Conservation (phyloP, 2,329 filamentous ascomycete species). For the Mollisia scopiformis region DNA sequence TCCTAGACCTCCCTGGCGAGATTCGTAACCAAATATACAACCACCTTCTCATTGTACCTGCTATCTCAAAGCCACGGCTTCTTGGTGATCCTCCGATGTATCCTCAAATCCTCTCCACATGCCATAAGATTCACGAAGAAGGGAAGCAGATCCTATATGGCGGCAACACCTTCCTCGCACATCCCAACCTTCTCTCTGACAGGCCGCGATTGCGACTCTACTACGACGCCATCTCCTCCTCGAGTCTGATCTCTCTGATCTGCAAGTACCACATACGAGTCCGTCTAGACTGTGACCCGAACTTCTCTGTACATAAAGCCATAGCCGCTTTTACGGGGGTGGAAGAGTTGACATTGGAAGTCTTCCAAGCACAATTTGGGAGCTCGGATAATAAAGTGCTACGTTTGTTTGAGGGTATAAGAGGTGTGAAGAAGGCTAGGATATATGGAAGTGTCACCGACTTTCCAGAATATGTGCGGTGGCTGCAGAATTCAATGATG, state of each 20-base stretch:
- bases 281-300: constrained; percentile 51
- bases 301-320: constrained; percentile 44
- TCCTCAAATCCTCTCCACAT: constrained; percentile 28
- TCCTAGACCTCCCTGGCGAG: constrained; percentile 55
- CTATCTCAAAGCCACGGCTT: constrained; percentile 18
- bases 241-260: constrained; percentile 40
- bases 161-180: constrained; percentile 52
- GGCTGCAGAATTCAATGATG: constrained; percentile 33
- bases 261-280: constrained; percentile 47
- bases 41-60: constrained; percentile 32
- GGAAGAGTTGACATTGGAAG: constrained; percentile 51
- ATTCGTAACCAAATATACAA: constrained; percentile 61
- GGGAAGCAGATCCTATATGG: constrained; percentile 48
- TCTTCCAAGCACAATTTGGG: constrained; percentile 49
- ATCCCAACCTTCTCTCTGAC: constrained; percentile 46
- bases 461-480: constrained; percentile 33
- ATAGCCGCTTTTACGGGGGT: constrained; percentile 46
- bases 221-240: constrained; percentile 39
- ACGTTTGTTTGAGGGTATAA: constrained; percentile 46
- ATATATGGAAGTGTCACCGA: constrained; percentile 38
- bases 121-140: constrained; percentile 29
- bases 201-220: constrained; percentile 45
- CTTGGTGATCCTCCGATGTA: constrained; percentile 36
- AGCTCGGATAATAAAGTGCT: constrained; percentile 45
- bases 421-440: constrained; percentile 46